These are phyloP conservation scores for Mucor circinelloides DNA, from an alignment of 371 early-diverging fungal genomes.

Conservation along the genomic window DNA sequence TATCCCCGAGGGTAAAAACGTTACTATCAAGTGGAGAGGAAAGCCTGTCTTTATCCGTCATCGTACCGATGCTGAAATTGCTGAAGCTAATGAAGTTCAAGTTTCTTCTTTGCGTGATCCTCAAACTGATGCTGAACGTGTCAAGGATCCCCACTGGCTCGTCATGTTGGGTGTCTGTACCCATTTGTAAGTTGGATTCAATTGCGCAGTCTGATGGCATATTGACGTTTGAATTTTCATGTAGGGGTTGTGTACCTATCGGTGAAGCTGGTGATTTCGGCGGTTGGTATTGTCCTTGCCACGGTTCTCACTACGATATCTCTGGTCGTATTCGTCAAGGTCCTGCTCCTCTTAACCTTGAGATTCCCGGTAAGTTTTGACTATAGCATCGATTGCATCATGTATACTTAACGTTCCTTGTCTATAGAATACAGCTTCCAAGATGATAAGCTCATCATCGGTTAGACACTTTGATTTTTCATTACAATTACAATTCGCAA, in stretches of 20 bases:
- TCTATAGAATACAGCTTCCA: conserved; percentile 48
- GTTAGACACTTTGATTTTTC: conserved; percentile 35
- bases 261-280: conserved; percentile 98
- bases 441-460: conserved; percentile 54
- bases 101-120: conserved; percentile 87
- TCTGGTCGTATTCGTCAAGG: conserved; percentile 97
- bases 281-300: conserved; percentile 99
- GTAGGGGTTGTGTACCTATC: conserved; percentile 95
- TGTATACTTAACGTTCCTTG: background rate
- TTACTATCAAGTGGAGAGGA: conserved; percentile 98
- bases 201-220: background rate
- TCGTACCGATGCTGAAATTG: conserved; percentile 93
- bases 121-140: conserved; percentile 90
- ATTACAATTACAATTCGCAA: background rate
- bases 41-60: conserved; percentile 98
- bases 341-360: conserved; percentile 97
- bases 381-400: background rate
- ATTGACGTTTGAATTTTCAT: background rate
- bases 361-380: conserved; percentile 75
- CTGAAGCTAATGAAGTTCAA: conserved; percentile 85
- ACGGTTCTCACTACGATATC: conserved; percentile 96
- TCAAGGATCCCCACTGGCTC: conserved; percentile 94
- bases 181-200: conserved; percentile 69
- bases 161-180: conserved; percentile 98
- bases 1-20: conserved; percentile 96